Percentiles rank a stretch among this genome's conserved stretches.
Evolutionary conservation across 371 early-diverging fungal species (phyloP).

Genomic region (Rhizopus stolonifer): DNA sequence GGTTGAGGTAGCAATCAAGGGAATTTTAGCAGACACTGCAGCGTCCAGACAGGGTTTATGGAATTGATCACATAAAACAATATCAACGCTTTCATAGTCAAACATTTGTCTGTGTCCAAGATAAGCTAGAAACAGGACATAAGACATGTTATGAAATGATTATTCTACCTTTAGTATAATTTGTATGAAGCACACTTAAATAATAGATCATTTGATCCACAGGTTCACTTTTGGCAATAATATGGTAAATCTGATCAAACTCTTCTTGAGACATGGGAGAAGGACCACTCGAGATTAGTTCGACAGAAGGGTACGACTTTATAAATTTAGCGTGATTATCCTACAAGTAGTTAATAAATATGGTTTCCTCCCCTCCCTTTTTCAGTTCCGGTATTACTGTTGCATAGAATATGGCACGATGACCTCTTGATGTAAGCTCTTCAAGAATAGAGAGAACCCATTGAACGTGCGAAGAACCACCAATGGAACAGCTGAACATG

Average conservation of each 20-base stretch:
- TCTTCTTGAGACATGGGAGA: not conserved
- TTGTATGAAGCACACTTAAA: too few relatives aligned
- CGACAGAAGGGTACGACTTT: slow-evolving; percentile 14
- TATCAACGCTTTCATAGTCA: too few relatives aligned
- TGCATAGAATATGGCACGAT: slow-evolving; percentile 7
- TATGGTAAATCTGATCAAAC: not conserved
- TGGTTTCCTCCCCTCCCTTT: not conserved
- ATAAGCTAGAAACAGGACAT: too few relatives aligned
- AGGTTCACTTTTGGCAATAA: not conserved
- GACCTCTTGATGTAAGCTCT: slow-evolving; percentile 13
- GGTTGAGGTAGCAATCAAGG: too few relatives aligned
- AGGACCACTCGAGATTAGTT: slow-evolving; percentile 13
- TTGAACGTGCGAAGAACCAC: slow-evolving; percentile 19
- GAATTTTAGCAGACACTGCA: too few relatives aligned
- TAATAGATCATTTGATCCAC: not conserved
- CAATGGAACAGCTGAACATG: slow-evolving; percentile 5
- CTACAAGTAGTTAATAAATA: not conserved
- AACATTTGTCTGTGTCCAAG: too few relatives aligned
- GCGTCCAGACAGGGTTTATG: too few relatives aligned
- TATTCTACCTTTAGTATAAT: too few relatives aligned
- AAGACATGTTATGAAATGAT: too few relatives aligned
- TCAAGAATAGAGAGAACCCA: slow-evolving; percentile 21
- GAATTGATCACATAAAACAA: too few relatives aligned
- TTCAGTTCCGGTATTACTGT: slow-evolving; percentile 9
- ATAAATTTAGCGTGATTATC: slow-evolving; percentile 17